These are phyloP conservation scores for Elasticomyces elasticus DNA, from an alignment of 495 filamentous ascomycete genomes.

Conservation along the genomic window DNA sequence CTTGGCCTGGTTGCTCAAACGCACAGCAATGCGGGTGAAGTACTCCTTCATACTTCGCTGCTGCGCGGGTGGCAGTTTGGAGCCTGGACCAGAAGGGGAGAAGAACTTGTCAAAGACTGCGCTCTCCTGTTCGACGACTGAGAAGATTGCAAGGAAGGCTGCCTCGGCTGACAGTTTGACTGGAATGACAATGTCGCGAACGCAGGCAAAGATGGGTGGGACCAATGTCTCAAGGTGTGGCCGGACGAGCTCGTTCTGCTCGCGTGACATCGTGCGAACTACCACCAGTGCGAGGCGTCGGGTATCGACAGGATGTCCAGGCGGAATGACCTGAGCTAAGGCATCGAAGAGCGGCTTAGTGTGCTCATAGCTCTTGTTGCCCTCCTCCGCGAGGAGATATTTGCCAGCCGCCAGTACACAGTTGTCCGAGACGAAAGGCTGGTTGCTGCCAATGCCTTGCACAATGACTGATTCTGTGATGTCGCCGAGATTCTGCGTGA, in stretches of 20 bases:
- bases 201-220: constrained; percentile 76
- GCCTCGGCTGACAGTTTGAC: constrained; percentile 93
- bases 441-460: constrained; percentile 67
- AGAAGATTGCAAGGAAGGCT: constrained; percentile 88
- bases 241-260: constrained; percentile 61
- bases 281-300: constrained; percentile 84
- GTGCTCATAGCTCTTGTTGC: constrained; percentile 52
- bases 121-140: constrained; percentile 73
- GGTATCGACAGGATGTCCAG: constrained; percentile 67
- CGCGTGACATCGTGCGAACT: constrained; percentile 69
- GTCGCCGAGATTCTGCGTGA: constrained; percentile 55
- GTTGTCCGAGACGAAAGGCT: constrained; percentile 74
- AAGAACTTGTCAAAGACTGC: constrained; percentile 91
- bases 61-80: constrained; percentile 51
- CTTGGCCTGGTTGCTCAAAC: constrained; percentile 70
- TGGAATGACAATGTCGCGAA: constrained; percentile 89
- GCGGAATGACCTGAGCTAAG: constrained; percentile 60
- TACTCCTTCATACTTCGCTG: constrained; percentile 95
- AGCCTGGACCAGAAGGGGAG: constrained; percentile 39
- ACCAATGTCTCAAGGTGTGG: constrained; percentile 71
- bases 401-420: constrained; percentile 91
- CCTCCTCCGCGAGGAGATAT: constrained; percentile 60
- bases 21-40: constrained; percentile 82
- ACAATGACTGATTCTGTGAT: constrained; percentile 67
- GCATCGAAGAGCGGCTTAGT: constrained; percentile 70